Percentiles rank a stretch among this genome's conserved stretches.
Conservation (phyloP, 345 rosid species). For the Camelina sativa region DNA sequence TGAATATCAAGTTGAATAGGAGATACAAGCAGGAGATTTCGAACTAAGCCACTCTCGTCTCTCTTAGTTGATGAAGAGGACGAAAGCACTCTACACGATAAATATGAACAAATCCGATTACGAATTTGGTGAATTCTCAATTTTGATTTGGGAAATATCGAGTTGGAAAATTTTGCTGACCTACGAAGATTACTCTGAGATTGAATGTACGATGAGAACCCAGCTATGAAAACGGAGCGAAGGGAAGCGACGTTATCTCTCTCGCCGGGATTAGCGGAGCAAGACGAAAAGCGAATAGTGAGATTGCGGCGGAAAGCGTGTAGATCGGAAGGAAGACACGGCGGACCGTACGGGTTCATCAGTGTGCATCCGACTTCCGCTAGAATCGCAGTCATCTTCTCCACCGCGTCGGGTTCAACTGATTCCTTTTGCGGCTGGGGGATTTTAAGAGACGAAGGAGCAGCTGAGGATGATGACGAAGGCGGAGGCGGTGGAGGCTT, state of each 20-base stretch:
- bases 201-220: slow-evolving; percentile 56
- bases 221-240: slow-evolving; percentile 59
- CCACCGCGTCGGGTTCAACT: slow-evolving; percentile 44
- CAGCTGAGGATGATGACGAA: slow-evolving; percentile 49
- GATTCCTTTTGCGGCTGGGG: slow-evolving; percentile 44
- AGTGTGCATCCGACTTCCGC: slow-evolving; percentile 84
- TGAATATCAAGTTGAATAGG: slow-evolving; percentile 69
- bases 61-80: slow-evolving; percentile 48
- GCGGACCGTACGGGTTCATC: slow-evolving; percentile 62
- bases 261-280: slow-evolving; percentile 36
- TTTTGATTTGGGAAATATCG: slow-evolving; percentile 2
- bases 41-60: slow-evolving; percentile 59
- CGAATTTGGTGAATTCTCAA: background rate
- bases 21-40: slow-evolving; percentile 70
- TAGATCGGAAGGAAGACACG: slow-evolving; percentile 68
- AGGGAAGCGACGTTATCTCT: slow-evolving; percentile 32
- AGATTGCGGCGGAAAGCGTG: slow-evolving; percentile 68
- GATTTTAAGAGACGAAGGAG: slow-evolving; percentile 48
- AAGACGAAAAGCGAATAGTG: slow-evolving; percentile 51
- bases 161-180: slow-evolving; percentile 38
- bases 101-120: slow-evolving; percentile 12
- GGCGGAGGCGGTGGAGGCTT: slow-evolving; percentile 52
- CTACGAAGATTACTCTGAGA: slow-evolving; percentile 62
- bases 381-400: slow-evolving; percentile 60
- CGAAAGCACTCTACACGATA: slow-evolving; percentile 54